Evolutionary conservation across 2,329 filamentous ascomycete genomes (phyloP).

Genomic region (Chalara sp.): DNA sequence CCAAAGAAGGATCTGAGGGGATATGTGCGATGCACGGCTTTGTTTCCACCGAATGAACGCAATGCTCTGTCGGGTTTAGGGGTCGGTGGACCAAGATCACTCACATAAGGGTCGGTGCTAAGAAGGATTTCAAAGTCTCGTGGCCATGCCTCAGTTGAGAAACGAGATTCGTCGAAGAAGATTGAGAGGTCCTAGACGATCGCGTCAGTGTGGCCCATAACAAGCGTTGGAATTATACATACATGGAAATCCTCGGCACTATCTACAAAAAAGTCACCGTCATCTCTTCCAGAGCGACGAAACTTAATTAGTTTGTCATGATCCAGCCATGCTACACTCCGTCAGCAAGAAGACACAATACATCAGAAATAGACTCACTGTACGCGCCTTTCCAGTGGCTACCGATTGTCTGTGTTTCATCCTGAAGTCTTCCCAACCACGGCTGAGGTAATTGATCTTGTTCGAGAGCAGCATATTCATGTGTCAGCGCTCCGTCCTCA

Average conservation of each 20-base stretch:
- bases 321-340: slow-evolving; percentile 15
- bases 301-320: slow-evolving; percentile 13
- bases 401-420: slow-evolving; percentile 30
- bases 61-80: not conserved
- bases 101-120: slow-evolving; percentile 16
- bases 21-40: slow-evolving; percentile 2
- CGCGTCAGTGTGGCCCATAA: not conserved
- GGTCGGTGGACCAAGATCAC: not conserved
- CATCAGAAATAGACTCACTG: slow-evolving; percentile 21
- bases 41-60: not conserved
- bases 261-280: slow-evolving; percentile 13
- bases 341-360: slow-evolving; percentile 2
- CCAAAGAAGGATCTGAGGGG: not conserved
- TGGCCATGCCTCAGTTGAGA: slow-evolving; percentile 15
- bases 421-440: slow-evolving; percentile 32
- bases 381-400: slow-evolving; percentile 45
- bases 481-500: slow-evolving; percentile 30
- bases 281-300: slow-evolving; percentile 3
- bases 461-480: slow-evolving; percentile 29
- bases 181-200: slow-evolving; percentile 20
- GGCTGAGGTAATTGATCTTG: slow-evolving; percentile 32
- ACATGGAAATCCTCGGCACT: slow-evolving; percentile 19
- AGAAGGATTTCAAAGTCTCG: slow-evolving; percentile 16
- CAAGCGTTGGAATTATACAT: not conserved
- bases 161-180: slow-evolving; percentile 18